Conservation (phyloP, 805 yeast genomes). For the Lipomyces chichibuensis region DNA sequence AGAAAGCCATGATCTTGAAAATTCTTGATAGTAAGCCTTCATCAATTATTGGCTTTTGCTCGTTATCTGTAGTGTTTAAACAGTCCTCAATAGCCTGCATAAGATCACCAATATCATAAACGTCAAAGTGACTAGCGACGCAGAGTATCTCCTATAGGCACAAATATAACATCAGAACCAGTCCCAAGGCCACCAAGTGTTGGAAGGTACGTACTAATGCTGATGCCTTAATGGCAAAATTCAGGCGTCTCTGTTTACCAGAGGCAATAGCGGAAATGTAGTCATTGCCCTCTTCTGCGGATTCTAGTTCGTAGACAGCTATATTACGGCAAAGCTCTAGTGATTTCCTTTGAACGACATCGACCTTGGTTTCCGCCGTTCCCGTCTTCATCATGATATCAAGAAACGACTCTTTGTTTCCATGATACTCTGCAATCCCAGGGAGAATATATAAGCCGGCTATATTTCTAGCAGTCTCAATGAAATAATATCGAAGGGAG, state of each 20-base stretch:
- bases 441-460: constrained; percentile 40
- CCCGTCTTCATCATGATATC: constrained; percentile 12
- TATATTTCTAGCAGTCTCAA: constrained; percentile 36
- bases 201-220: constrained; percentile 45
- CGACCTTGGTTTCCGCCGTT: neutral
- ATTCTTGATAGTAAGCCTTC: constrained; percentile 55
- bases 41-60: constrained; percentile 58
- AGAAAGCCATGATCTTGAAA: constrained; percentile 60
- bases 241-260: constrained; percentile 52
- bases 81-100: constrained; percentile 54
- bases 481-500: constrained; percentile 31
- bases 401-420: constrained; percentile 17
- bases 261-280: constrained; percentile 57
- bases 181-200: neutral
- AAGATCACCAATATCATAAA: constrained; percentile 51
- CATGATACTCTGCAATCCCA: constrained; percentile 24
- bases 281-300: constrained; percentile 60
- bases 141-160: constrained; percentile 56
- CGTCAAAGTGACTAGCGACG: constrained; percentile 55
- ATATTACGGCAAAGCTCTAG: constrained; percentile 33
- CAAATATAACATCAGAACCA: neutral
- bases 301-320: constrained; percentile 49
- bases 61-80: constrained; percentile 44
- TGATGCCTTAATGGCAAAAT: constrained; percentile 57
- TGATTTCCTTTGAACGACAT: constrained; percentile 1